Evolutionary conservation across 331 rosid species (phyloP), one percentile per base, ranked within the genome.

Genomic region (Spiraea crenata): DNA sequence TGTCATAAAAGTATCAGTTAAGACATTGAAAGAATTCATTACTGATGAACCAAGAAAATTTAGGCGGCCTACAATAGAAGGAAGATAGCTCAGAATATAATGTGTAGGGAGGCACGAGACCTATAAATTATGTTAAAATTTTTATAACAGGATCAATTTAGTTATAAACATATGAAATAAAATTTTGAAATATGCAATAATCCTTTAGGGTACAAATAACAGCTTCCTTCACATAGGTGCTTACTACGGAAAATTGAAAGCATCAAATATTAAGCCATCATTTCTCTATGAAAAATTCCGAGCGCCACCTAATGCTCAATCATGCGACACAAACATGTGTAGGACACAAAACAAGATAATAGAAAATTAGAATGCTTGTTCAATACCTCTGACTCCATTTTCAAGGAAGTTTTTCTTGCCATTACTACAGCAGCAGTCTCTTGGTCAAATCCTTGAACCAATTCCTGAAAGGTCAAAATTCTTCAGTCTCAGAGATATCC

Each of bases 401-500:
- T 90, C 82, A 90, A 76, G 73, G 97, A 87, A 64, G 97, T 89
- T 55, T 65, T 82, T 77, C 98, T 93, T 77, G 90, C 95, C 95
- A 93, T 83, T 63, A 93, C 97, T 63, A 93, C 97, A 50, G 95
- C 96, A 73, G 97, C 97, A 60, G 96, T 86, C 85, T 93, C 97
- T 74, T 93, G 98, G 79, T 93, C 97, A 87, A 93, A 93, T 57
- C 97, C 95, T 85, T 85, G 95, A 69, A 89, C 85, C 85, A 90
- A 68, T 84, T 90, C 97, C 96, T 90, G 82, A 41, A 79, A 66
- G 57, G 46, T 58, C 37, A 80, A 73, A 35, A 35, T 64, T 13
- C 34, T 49, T 52, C 51, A 44, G 39, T 47, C 11, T 78, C 68
- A 72, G 72, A 50, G 38, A 51, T 42, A 57, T 49, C 17, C 58